Conservation (phyloP, 2,329 filamentous ascomycete genomes). For the Trichoderma brevicompactum region DNA sequence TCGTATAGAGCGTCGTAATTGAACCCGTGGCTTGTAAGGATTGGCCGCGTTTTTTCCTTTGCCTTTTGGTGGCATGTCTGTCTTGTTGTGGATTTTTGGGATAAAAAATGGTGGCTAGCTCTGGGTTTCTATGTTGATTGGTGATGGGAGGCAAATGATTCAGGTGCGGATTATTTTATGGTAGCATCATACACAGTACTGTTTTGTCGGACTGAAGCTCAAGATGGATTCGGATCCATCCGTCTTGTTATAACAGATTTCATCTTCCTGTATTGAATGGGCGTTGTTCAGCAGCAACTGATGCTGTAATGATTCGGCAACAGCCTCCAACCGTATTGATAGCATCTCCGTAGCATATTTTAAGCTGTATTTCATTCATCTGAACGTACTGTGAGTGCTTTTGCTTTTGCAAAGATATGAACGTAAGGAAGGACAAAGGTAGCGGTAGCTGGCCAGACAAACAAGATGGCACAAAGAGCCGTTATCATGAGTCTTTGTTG, state of each 20-base stretch:
- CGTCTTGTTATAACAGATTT: neutral
- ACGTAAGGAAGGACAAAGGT: too few species aligned
- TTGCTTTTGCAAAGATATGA: neutral
- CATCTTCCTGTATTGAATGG: neutral
- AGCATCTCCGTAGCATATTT: neutral
- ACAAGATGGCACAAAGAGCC: too few species aligned
- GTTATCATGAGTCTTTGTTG: neutral
- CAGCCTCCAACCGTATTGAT: neutral
- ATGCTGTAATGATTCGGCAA: neutral
- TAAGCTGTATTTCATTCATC: neutral
- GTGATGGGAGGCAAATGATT: neutral
- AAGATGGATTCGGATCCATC: neutral
- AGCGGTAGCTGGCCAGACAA: too few species aligned
- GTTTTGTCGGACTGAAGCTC: neutral
- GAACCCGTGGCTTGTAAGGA: neutral
- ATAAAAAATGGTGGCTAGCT: neutral
- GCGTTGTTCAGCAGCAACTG: neutral
- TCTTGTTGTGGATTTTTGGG: neutral
- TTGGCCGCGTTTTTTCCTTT: neutral
- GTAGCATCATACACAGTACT: neutral
- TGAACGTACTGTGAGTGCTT: neutral
- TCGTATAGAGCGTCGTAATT: neutral
- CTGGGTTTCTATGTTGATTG: neutral
- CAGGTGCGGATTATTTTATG: too few species aligned
- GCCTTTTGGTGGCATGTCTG: neutral